Percentiles rank a stretch among this genome's conserved stretches.
phyloP scores from a whole-genome alignment of 805 yeast genomes.

The Candida incommunis region DNA sequence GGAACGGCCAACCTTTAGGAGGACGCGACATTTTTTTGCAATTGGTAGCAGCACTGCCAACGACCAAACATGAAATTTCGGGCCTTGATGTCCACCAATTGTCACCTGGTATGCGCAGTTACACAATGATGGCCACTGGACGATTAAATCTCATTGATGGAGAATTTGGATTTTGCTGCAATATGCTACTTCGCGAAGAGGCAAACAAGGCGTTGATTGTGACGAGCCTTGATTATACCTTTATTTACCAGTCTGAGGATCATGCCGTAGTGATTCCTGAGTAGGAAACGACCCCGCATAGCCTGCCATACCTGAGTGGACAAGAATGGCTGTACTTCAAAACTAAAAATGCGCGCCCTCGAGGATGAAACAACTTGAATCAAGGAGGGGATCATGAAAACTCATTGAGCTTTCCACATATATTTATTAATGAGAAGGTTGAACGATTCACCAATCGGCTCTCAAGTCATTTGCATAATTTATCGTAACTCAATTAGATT shows the following conservation, averaged over 20 bases:
- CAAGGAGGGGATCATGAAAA: too few relatives aligned
- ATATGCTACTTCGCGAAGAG: slow-evolving; percentile 1
- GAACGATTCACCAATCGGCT: too few relatives aligned
- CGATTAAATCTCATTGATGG: neutral
- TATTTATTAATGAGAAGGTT: too few relatives aligned
- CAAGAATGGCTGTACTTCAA: too few relatives aligned
- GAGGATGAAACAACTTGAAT: too few relatives aligned
- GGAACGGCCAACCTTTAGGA: slow-evolving; percentile 28
- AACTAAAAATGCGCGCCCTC: too few relatives aligned
- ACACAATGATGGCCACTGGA: slow-evolving; percentile 2
- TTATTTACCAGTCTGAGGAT: slow-evolving; percentile 1
- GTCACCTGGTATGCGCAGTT: slow-evolving; percentile 12
- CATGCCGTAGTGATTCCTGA: too few relatives aligned
- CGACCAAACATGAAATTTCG: slow-evolving; percentile 21
- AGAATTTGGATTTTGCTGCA: slow-evolving; percentile 2
- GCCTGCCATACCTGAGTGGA: too few relatives aligned
- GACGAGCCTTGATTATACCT: slow-evolving; percentile 3
- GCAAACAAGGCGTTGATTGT: slow-evolving; percentile 1
- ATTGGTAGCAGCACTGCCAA: slow-evolving; percentile 22
- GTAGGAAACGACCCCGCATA: too few relatives aligned
- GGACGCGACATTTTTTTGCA: slow-evolving; percentile 24
- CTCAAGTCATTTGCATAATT: too few relatives aligned
- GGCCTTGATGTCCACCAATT: slow-evolving; percentile 26
- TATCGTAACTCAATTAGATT: too few relatives aligned
- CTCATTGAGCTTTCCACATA: too few relatives aligned